These are phyloP conservation scores for Ogataea kodamae DNA, from an alignment of 805 yeast genomes.

Conservation along the genomic window DNA sequence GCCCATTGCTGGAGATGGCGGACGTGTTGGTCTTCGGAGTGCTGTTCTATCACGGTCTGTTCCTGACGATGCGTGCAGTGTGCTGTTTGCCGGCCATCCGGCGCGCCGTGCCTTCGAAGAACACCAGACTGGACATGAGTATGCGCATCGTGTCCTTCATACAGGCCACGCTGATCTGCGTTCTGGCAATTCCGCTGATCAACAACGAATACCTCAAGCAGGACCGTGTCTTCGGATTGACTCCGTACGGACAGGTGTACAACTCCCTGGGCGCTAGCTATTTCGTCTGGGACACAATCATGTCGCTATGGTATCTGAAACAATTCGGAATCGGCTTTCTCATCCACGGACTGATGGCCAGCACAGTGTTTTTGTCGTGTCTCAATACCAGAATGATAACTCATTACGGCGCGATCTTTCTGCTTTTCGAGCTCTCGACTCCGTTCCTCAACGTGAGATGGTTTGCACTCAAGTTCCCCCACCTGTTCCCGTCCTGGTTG, in stretches of 20 bases:
- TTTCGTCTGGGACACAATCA: constrained; percentile 36
- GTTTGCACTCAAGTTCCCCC: constrained; percentile 34
- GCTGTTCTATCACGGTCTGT: constrained; percentile 17
- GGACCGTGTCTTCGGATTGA: constrained; percentile 32
- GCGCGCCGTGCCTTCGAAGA: constrained; percentile 15
- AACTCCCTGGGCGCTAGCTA: constrained; percentile 32
- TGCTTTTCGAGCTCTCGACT: constrained; percentile 36
- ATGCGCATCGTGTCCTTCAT: constrained; percentile 34
- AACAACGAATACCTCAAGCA: constrained; percentile 25
- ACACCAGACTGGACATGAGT: constrained; percentile 28
- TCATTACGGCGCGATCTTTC: constrained; percentile 34
- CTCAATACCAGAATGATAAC: constrained; percentile 28
- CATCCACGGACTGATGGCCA: constrained; percentile 36
- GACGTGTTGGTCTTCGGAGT: constrained; percentile 23
- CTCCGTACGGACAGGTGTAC: constrained; percentile 34
- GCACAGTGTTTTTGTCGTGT: constrained; percentile 30
- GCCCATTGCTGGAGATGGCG: constrained; percentile 17
- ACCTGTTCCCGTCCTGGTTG: constrained; percentile 25
- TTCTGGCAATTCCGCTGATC: constrained; percentile 30
- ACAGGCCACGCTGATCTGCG: constrained; percentile 32
- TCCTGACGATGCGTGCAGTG: constrained; percentile 16
- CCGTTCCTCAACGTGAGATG: constrained; percentile 37
- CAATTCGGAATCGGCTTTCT: constrained; percentile 35
- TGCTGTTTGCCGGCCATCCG: constrained; percentile 14
- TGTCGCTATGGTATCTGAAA: constrained; percentile 27